A percentile compares a stretch with the other conserved stretches of the same genome.
Conservation (phyloP, 805 yeast species). For the Maudiozyma serrabonitensis region DNA sequence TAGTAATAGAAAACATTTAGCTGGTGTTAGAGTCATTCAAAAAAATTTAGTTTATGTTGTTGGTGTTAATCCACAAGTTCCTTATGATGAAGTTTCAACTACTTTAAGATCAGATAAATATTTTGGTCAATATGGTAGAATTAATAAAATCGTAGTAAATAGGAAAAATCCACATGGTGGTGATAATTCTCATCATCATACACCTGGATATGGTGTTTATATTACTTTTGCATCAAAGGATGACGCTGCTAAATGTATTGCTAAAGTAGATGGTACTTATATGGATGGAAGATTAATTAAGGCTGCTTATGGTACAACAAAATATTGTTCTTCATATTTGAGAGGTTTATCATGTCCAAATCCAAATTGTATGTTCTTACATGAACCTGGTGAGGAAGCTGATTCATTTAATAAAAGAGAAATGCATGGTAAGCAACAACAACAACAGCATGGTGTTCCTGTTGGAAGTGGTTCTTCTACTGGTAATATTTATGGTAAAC, state of each 20-base stretch:
- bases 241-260: slow-evolving; percentile 89
- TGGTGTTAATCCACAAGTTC: slow-evolving; percentile 68
- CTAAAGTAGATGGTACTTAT: slow-evolving; percentile 83
- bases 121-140: slow-evolving; percentile 97
- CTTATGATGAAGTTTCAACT: slow-evolving; percentile 76
- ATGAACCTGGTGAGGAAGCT: slow-evolving; percentile 99
- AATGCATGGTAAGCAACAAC: slow-evolving; percentile 28
- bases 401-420: slow-evolving; percentile 78
- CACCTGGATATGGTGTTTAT: slow-evolving; percentile 84
- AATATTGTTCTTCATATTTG: slow-evolving; percentile 92
- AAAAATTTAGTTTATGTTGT: slow-evolving; percentile 94
- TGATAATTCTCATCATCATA: slow-evolving; percentile 21
- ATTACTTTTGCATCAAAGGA: slow-evolving; percentile 90
- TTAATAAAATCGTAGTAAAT: slow-evolving; percentile 86
- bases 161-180: slow-evolving; percentile 44
- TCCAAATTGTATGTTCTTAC: slow-evolving; percentile 97
- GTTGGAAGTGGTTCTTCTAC: slow-evolving; percentile 20
- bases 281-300: slow-evolving; percentile 83
- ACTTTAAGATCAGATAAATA: slow-evolving; percentile 81
- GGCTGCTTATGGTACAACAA: slow-evolving; percentile 98
- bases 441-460: slow-evolving; percentile 21
- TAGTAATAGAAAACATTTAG: slow-evolving; percentile 72
- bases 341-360: slow-evolving; percentile 96
- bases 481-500: background rate
- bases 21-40: slow-evolving; percentile 97